Evolutionary conservation across 768 basidiomycete species (phyloP).

Genomic region (Hypholoma sublateritium): DNA sequence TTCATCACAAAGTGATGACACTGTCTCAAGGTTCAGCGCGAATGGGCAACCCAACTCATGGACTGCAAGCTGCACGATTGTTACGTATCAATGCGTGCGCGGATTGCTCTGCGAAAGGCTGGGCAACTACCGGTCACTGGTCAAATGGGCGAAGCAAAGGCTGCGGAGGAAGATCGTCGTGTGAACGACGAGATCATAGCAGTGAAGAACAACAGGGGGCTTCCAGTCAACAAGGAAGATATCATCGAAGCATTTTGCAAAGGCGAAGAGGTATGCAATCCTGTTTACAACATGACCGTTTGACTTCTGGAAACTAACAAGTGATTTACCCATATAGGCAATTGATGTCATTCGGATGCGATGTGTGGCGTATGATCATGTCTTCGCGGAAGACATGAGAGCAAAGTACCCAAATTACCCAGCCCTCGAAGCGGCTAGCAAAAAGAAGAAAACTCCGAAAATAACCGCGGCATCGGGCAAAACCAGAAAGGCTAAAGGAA

Average conservation of each 20-base stretch:
- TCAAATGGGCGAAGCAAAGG: background rate
- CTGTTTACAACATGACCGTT: background rate
- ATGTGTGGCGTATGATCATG: slow-evolving; percentile 31
- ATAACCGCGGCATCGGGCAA: background rate
- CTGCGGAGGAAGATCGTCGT: slow-evolving; percentile 8
- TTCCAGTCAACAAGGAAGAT: slow-evolving; percentile 2
- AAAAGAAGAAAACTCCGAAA: background rate
- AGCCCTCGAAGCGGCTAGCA: background rate
- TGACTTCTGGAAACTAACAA: background rate
- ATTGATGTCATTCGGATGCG: slow-evolving; percentile 31
- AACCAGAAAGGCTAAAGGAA: too few species aligned
- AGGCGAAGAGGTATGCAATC: slow-evolving; percentile 28
- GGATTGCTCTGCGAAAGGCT: slow-evolving; percentile 24
- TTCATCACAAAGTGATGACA: background rate
- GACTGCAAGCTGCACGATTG: slow-evolving; percentile 11
- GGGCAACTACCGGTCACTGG: slow-evolving; percentile 6
- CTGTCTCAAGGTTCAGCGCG: slow-evolving; percentile 6
- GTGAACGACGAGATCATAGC: slow-evolving; percentile 9
- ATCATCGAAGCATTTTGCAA: slow-evolving; percentile 23
- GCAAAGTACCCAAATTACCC: slow-evolving; percentile 2
- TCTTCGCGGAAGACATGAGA: slow-evolving; percentile 25
- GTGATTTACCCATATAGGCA: slow-evolving; percentile 11
- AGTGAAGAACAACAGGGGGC: slow-evolving; percentile 7
- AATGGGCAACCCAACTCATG: slow-evolving; percentile 18
- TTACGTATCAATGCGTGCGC: slow-evolving; percentile 24